phyloP scores from a whole-genome alignment of 352 stramenopile genomes.

The Thalassiosira hispida region DNA sequence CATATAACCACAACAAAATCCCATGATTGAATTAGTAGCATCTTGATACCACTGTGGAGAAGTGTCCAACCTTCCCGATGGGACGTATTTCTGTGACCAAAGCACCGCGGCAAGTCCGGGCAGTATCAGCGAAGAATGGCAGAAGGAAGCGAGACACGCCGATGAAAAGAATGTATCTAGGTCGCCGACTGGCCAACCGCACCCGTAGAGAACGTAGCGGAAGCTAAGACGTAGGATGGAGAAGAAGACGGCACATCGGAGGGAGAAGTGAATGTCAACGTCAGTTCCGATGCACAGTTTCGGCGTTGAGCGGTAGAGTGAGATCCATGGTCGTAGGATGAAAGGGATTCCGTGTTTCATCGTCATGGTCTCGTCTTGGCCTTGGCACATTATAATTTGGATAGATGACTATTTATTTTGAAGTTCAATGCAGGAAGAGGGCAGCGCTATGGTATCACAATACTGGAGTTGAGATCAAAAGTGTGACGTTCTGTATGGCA shows the following conservation, averaged over 20 bases:
- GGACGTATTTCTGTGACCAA: constrained; percentile 41
- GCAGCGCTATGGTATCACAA: too few species aligned
- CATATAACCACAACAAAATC: constrained; percentile 83
- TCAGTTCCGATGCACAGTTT: constrained; percentile 57
- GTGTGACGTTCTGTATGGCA: too few species aligned
- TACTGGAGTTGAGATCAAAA: too few species aligned
- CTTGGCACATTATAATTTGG: background rate
- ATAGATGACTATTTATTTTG: too few species aligned
- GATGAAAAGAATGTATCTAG: constrained; percentile 38
- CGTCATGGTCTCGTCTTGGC: background rate
- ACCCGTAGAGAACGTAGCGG: constrained; percentile 34
- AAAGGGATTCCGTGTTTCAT: constrained; percentile 5
- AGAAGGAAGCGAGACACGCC: constrained; percentile 46
- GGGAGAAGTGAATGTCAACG: constrained; percentile 59
- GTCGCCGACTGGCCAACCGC: constrained; percentile 51
- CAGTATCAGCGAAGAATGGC: constrained; percentile 59
- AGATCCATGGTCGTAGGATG: constrained; percentile 38
- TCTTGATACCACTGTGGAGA: constrained; percentile 69
- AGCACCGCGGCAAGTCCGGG: constrained; percentile 50
- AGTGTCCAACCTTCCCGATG: constrained; percentile 47
- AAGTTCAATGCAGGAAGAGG: too few species aligned
- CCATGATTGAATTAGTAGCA: constrained; percentile 60
- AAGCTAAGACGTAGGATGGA: constrained; percentile 34
- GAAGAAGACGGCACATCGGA: constrained; percentile 47
- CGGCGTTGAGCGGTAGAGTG: constrained; percentile 48